phyloP scores from a whole-genome alignment of 306 rosid genomes.

The Macrotyloma uniflorum region DNA sequence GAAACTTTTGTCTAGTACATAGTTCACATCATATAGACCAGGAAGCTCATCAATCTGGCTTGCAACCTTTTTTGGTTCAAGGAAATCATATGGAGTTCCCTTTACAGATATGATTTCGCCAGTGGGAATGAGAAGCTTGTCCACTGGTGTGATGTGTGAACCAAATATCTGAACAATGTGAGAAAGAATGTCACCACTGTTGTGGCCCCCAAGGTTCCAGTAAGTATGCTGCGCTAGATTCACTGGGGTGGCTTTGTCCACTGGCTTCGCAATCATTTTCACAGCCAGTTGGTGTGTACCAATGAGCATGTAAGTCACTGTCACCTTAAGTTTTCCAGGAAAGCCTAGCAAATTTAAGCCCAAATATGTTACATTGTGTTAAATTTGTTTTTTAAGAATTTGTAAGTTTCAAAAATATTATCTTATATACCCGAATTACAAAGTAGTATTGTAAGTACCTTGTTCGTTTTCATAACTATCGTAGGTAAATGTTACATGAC shows the following conservation, averaged over 20 bases:
- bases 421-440: neutral
- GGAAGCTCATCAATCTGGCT: slow-evolving; percentile 46
- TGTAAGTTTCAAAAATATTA: neutral
- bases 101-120: slow-evolving; percentile 40
- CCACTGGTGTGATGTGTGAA: slow-evolving; percentile 62
- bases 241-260: slow-evolving; percentile 65
- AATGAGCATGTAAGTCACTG: slow-evolving; percentile 58
- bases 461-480: slow-evolving; percentile 60
- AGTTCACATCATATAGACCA: slow-evolving; percentile 69
- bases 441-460: slow-evolving; percentile 38
- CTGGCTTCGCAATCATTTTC: slow-evolving; percentile 57
- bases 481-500: slow-evolving; percentile 58
- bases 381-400: neutral
- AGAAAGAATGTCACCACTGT: slow-evolving; percentile 63
- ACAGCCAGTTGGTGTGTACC: slow-evolving; percentile 49
- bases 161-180: slow-evolving; percentile 58
- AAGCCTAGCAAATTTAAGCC: slow-evolving; percentile 48
- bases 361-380: neutral
- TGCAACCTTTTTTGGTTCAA: slow-evolving; percentile 48
- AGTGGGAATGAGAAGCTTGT: slow-evolving; percentile 62
- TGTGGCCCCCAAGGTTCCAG: slow-evolving; percentile 76
- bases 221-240: slow-evolving; percentile 72
- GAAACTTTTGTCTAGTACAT: slow-evolving; percentile 44
- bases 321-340: slow-evolving; percentile 63
- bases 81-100: slow-evolving; percentile 68